Conservation (phyloP, 164 flowering plant species). For the Cinnamomum chago region DNA sequence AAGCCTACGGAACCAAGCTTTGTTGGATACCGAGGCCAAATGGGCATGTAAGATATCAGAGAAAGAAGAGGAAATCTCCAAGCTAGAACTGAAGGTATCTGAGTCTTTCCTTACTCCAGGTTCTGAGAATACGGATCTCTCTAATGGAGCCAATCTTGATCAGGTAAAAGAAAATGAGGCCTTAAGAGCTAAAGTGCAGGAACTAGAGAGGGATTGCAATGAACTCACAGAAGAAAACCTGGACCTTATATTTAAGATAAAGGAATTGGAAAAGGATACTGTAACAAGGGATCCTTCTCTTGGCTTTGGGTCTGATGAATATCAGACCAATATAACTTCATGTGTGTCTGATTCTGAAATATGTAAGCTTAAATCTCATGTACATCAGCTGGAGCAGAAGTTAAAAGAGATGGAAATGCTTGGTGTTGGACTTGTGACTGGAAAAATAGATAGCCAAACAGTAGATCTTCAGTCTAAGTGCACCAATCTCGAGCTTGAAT, state of each 20-base stretch:
- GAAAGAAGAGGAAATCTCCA: conserved; percentile 44
- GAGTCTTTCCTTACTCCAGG: conserved; percentile 20
- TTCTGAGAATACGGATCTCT: conserved; percentile 14
- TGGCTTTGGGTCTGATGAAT: conserved; percentile 11
- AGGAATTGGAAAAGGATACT: conserved; percentile 30
- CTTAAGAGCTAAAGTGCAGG: conserved; percentile 45
- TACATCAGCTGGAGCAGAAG: conserved; percentile 25
- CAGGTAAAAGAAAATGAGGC: conserved; percentile 30
- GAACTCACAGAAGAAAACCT: conserved; percentile 62
- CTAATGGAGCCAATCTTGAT: conserved; percentile 18
- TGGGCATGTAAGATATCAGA: conserved; percentile 33
- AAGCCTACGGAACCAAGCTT: conserved; percentile 21
- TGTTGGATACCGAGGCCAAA: conserved; percentile 34
- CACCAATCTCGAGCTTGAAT: conserved; percentile 36
- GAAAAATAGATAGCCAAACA: conserved; percentile 14
- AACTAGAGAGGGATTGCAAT: conserved; percentile 60
- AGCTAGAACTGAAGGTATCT: conserved; percentile 40
- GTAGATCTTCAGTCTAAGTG: conserved; percentile 30
- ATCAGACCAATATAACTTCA: background rate
- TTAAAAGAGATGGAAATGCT: conserved; percentile 20
- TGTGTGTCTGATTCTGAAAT: conserved; percentile 23
- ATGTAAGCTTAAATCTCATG: conserved; percentile 22
- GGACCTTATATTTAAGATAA: conserved; percentile 45
- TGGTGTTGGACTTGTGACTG: conserved; percentile 12
- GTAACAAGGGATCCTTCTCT: conserved; percentile 9